Base-by-base conservation (phyloP, 176 grass and related monocot genomes). In the Triticum dicoccoides region DNA sequence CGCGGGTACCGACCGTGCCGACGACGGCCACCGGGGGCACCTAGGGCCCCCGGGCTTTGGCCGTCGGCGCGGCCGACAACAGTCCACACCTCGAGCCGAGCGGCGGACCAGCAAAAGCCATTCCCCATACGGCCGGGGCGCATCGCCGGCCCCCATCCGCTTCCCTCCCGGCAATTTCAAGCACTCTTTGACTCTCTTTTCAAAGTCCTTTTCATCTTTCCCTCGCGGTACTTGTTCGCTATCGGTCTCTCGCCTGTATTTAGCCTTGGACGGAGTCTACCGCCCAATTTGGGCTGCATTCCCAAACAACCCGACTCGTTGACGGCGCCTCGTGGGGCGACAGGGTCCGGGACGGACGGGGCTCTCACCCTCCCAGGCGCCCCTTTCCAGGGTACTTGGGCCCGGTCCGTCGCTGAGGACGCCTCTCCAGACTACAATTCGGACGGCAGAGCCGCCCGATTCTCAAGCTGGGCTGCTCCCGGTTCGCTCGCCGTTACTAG, bases 161-260 rank as follows among this genome's bases (percentile, higher is more conserved):
- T 93, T 93, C 89, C 92, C 92, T 93, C 86, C 88, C 82, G 72
- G 72, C 88, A 93, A 90, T 93, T 93, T 94, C 92, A 93, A 89
- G 89, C 84, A 94, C 86, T 94, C 89, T 89, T 94, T 91, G 86
- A 89, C 92, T 94, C 92, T 94, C 92, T 91, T 94, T 94, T 91
- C 92, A 91, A 94, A 91, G 92, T 91, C 86, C 83, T 94, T 94
- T 94, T 91, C 92, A 94, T 91, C 92, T 94, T 91, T 94, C 91
- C 91, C 73, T 92, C 83, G 80, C 84, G 84, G 84, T 92, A 92
- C 91, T 92, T 94, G 89, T 94, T 94, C 70, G 69, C 89, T 94
- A 87, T 91, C 84, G 92, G 92, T 91, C 92, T 94, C 87, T 94
- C 86, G 86, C 86, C 82, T 14, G 81, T 88, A 93, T 93, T 93